Evolutionary conservation across 495 filamentous ascomycete species (phyloP).

Genomic region (Copromyces sp.): DNA sequence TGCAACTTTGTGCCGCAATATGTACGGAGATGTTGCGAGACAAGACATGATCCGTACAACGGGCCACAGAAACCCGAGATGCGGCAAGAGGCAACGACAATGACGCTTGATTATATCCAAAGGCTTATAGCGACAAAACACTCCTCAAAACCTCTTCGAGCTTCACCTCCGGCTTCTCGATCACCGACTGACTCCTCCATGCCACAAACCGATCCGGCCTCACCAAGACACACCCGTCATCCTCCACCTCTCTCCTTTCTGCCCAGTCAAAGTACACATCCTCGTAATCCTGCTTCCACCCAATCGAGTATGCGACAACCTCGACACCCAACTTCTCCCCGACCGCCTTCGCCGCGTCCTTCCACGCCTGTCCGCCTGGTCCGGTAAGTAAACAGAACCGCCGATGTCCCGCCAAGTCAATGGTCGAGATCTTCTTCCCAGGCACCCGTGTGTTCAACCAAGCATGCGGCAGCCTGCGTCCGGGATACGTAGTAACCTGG

Average conservation of each 20-base stretch:
- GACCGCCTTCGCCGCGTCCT: slow-evolving; percentile 16
- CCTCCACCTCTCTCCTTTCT: slow-evolving; percentile 23
- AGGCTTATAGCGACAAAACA: slow-evolving; percentile 5
- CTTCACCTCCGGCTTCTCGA: slow-evolving; percentile 8
- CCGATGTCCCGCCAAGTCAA: slow-evolving; percentile 28
- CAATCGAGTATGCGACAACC: slow-evolving; percentile 25
- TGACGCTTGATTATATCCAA: background rate
- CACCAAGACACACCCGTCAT: slow-evolving; percentile 33
- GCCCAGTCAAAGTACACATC: slow-evolving; percentile 31
- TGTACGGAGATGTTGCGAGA: background rate
- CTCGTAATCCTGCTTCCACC: slow-evolving; percentile 31
- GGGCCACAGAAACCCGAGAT: background rate
- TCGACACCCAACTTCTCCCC: slow-evolving; percentile 13
- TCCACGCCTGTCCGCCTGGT: slow-evolving; percentile 25
- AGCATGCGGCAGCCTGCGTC: slow-evolving; percentile 29
- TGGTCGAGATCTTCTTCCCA: slow-evolving; percentile 21
- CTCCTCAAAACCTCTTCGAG: slow-evolving; percentile 19
- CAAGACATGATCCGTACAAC: background rate
- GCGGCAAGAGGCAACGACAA: background rate
- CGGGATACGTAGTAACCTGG: slow-evolving; percentile 24
- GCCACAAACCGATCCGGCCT: slow-evolving; percentile 35
- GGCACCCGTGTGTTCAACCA: slow-evolving; percentile 28
- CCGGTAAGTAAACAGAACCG: slow-evolving; percentile 30
- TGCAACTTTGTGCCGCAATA: background rate
- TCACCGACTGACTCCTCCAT: slow-evolving; percentile 26